Evolutionary conservation across 805 yeast genomes (phyloP).

Genomic region (Alloascoidea africana): DNA sequence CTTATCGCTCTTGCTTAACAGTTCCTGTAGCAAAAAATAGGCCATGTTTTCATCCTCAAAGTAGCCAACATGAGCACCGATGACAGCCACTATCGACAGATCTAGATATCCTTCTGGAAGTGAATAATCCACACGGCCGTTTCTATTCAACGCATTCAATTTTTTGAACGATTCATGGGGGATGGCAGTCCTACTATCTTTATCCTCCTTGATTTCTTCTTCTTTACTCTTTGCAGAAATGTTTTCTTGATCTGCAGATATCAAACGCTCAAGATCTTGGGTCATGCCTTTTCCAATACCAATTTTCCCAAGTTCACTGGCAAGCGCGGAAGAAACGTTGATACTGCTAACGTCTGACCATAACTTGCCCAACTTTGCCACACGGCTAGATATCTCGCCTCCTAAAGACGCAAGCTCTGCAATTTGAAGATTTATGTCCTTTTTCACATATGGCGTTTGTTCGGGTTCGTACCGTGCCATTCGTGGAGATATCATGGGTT

Average conservation of each 20-base stretch:
- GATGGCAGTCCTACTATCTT: conserved; percentile 9
- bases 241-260: conserved; percentile 3
- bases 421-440: background rate
- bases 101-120: conserved; percentile 70
- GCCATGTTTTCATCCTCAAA: conserved; percentile 81
- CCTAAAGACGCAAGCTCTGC: background rate
- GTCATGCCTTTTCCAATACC: background rate
- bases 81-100: conserved; percentile 61
- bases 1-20: conserved; percentile 16
- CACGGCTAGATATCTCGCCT: background rate
- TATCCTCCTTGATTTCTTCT: conserved; percentile 11
- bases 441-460: background rate
- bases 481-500: conserved; percentile 48
- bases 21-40: conserved; percentile 55
- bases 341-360: background rate
- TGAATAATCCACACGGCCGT: conserved; percentile 72
- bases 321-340: too few relatives aligned
- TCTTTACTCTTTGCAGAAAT: conserved; percentile 7
- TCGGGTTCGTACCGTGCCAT: background rate
- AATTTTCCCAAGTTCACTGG: background rate
- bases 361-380: background rate
- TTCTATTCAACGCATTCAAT: conserved; percentile 38
- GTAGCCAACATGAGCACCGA: conserved; percentile 78
- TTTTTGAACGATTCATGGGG: conserved; percentile 15
- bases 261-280: background rate